phyloP scores from a whole-genome alignment of 202 grass and related monocot genomes.

The Setaria italica region DNA sequence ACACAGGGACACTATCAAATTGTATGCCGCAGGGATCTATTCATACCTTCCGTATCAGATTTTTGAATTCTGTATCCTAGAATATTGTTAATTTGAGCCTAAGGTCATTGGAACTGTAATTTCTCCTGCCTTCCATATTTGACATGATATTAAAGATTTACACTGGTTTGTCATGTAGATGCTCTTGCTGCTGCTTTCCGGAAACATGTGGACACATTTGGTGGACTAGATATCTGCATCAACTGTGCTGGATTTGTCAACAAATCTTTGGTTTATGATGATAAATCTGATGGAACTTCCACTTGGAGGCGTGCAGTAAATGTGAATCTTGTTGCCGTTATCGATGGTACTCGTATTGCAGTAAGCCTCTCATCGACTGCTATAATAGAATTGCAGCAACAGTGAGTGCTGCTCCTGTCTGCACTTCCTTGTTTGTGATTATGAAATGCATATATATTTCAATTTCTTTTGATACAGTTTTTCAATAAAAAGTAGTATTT shows the following conservation, averaged over 20 bases:
- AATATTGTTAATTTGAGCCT: neutral
- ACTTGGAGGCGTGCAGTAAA: constrained; percentile 81
- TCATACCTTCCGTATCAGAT: neutral
- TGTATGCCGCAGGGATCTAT: neutral
- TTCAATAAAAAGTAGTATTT: constrained; percentile 18
- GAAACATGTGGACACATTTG: constrained; percentile 76
- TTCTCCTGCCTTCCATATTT: constrained; percentile 8
- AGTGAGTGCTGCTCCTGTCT: constrained; percentile 6
- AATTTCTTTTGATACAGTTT: constrained; percentile 22
- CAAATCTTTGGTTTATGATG: constrained; percentile 62
- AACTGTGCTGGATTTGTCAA: constrained; percentile 75
- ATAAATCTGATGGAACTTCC: constrained; percentile 74
- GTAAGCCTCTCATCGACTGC: constrained; percentile 53
- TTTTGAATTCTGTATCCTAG: neutral
- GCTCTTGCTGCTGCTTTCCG: constrained; percentile 73
- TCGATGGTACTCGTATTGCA: constrained; percentile 83
- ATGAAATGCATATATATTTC: constrained; percentile 32
- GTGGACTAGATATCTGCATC: constrained; percentile 89
- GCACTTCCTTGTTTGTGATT: constrained; percentile 17
- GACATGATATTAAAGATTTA: constrained; percentile 36
- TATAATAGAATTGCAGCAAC: constrained; percentile 15
- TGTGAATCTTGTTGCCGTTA: constrained; percentile 81
- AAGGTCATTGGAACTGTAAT: constrained; percentile 1
- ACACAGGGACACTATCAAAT: neutral
- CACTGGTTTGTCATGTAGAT: constrained; percentile 57